Evolutionary conservation across 768 basidiomycete genomes (phyloP), one percentile per base, ranked within the genome.

Genomic region (Paxillus ammoniavirescens): DNA sequence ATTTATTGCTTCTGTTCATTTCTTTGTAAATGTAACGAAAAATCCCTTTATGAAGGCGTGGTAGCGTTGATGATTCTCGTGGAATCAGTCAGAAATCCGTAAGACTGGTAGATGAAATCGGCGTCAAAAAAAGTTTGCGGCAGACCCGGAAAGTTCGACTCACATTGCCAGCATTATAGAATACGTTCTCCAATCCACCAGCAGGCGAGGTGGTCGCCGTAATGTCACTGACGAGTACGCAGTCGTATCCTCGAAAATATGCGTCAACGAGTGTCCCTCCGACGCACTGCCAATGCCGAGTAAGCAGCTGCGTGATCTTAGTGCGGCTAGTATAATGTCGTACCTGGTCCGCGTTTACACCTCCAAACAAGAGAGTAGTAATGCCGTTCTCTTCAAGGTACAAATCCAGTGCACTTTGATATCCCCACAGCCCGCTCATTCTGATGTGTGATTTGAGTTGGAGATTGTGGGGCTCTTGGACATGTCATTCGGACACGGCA

Each of bases 271-370:
- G 59, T 1, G 86, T 87, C 4, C 85, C 86, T 10, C 78, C 69
- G 26, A 87, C 85, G 57, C 86, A 86, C 83, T 86, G 54, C 40
- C 33, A 15, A 38, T 0, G 33, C 1, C 7, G 14, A 6, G 42
- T 23, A 13, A 38, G 6, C 35, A 38, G 21, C 38, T 36, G 15
- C 7, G 17, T 33, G n/a, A 5, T 15, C 1, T 8, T 26, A 26
- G 26, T 8, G 44, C 8, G 46, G 28, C 4, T 13, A 51, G 13
- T 52, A 56, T 10, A 23, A 46, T 45, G 13, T 13, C 35, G 14
- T 47, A 83, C 86, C 77, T 86, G 83, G 60, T 86, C 84, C 6
- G 85, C 73, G 61, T 86, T 87, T 15, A 87, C 86, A 30, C 84
- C 85, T 30, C 80, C 78, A 50, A 87, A 81, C 56, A 87, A 69